A percentile compares a stretch with the other conserved stretches of the same genome.
phyloP scores from a whole-genome alignment of 192 early-diverging fungal species.

The Piromyces sp. region DNA sequence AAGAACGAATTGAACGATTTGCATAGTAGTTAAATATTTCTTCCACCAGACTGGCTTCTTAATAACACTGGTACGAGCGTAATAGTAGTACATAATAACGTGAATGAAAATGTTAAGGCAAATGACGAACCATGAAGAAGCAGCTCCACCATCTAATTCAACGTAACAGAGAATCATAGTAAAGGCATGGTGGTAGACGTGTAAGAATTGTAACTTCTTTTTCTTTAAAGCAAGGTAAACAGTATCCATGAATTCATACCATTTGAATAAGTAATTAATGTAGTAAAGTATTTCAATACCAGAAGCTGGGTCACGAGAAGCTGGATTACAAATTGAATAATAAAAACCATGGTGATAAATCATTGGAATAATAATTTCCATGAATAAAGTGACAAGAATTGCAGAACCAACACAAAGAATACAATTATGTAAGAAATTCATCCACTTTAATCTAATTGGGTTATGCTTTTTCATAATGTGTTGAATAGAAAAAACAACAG shows the following conservation, averaged over 20 bases:
- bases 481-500: slow-evolving; percentile 60
- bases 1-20: slow-evolving; percentile 79
- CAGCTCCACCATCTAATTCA: slow-evolving; percentile 42
- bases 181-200: slow-evolving; percentile 82
- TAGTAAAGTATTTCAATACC: slow-evolving; percentile 56
- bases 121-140: not conserved
- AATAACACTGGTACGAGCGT: slow-evolving; percentile 54
- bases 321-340: slow-evolving; percentile 44
- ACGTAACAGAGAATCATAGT: slow-evolving; percentile 76
- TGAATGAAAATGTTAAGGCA: not conserved
- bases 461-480: slow-evolving; percentile 46
- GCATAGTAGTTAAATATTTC: slow-evolving; percentile 71
- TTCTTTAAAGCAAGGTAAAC: slow-evolving; percentile 68
- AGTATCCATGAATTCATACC: slow-evolving; percentile 75
- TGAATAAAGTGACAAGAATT: slow-evolving; percentile 48
- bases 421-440: slow-evolving; percentile 70
- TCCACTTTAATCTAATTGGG: slow-evolving; percentile 44
- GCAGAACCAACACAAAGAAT: slow-evolving; percentile 50
- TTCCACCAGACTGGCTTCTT: slow-evolving; percentile 69
- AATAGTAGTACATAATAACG: slow-evolving; percentile 47
- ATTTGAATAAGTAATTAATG: slow-evolving; percentile 84
- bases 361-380: slow-evolving; percentile 62
- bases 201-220: slow-evolving; percentile 76
- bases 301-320: slow-evolving; percentile 58
- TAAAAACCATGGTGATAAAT: slow-evolving; percentile 48